Percentiles rank a stretch among this genome's conserved stretches.
Conservation (phyloP, 1,284 basidiomycete species). For the Puccinia coronata region DNA sequence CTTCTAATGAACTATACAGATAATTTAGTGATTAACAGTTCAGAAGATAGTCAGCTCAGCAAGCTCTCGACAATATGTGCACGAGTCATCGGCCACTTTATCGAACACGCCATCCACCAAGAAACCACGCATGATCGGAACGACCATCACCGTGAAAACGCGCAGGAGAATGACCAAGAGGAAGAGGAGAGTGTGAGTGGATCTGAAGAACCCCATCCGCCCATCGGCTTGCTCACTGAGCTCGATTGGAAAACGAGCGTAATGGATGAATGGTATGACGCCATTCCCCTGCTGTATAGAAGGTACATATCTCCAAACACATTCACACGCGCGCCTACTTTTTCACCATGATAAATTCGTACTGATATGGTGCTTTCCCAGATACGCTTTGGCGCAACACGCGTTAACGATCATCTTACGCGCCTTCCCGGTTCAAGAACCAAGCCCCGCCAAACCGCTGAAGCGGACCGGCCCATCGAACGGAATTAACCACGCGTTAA, state of each 20-base stretch:
- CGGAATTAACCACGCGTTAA: neutral
- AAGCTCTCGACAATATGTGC: slow-evolving; percentile 26
- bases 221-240: neutral
- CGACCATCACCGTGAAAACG: neutral
- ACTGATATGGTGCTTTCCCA: neutral
- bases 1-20: too few relatives aligned
- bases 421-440: neutral
- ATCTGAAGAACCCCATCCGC: neutral
- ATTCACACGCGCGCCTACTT: neutral
- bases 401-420: slow-evolving; percentile 15
- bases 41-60: neutral
- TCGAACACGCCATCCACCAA: neutral
- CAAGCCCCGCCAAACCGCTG: neutral
- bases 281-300: slow-evolving; percentile 22
- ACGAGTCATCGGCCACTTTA: slow-evolving; percentile 9
- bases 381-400: slow-evolving; percentile 39
- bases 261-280: slow-evolving; percentile 47
- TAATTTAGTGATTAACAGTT: too few relatives aligned
- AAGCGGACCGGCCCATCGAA: neutral
- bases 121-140: neutral
- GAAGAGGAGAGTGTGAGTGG: neutral
- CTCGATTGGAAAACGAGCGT: slow-evolving; percentile 38
- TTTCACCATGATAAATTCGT: neutral
- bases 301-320: too few relatives aligned
- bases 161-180: neutral